Evolutionary conservation across 192 early-diverging fungal species (phyloP), one percentile per base, ranked within the genome.

Genomic region (Podila epigama): DNA sequence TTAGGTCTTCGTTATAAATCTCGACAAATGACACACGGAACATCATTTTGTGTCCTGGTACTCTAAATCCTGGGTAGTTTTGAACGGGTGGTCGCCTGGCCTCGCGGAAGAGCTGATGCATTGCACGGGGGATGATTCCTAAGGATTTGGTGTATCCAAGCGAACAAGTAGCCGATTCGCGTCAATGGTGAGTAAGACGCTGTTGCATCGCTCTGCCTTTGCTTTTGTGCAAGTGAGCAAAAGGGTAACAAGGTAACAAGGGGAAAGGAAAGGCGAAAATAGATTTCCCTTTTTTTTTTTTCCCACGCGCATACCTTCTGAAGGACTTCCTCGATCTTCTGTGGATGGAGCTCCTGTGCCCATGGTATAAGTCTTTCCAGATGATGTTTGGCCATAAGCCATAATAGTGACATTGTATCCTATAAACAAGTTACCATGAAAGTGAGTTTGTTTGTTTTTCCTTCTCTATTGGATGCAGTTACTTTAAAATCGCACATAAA

Each of bases 291-390:
- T 29, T 5, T 36, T 53, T 1, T 22, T 9, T 10, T 11, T n/a
- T 1, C 16, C 40, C 9, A 5, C 13, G 8, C 33, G 4, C 50
- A 57, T 58, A 75, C 72, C 72, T 51, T 75, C 72, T 1, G 72
- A 63, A 39, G 54, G 20, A 29, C 72, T 60, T 12, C 64, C 79
- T 50, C 69, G 70, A 25, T 44, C 42, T 40, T 80, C 87, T 31
- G 79, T 59, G 53, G 79, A 44, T 58, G 80, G 81, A 22, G 66
- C 60, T 18, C 84, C 88, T 13, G 96, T 95, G 40, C 95, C 95
- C 96, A 98, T 98, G 9, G 95, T 98, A 70, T 90, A 92, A 13
- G 97, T 97, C 81, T 98, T 98, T 55, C 97, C 97, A 5, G 91
- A 92, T 13, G 94, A 96, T 12, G 96, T 97, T 84, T 98, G 94